phyloP scores from a whole-genome alignment of 2,329 filamentous ascomycete genomes.

The Biscogniauxia sp. region DNA sequence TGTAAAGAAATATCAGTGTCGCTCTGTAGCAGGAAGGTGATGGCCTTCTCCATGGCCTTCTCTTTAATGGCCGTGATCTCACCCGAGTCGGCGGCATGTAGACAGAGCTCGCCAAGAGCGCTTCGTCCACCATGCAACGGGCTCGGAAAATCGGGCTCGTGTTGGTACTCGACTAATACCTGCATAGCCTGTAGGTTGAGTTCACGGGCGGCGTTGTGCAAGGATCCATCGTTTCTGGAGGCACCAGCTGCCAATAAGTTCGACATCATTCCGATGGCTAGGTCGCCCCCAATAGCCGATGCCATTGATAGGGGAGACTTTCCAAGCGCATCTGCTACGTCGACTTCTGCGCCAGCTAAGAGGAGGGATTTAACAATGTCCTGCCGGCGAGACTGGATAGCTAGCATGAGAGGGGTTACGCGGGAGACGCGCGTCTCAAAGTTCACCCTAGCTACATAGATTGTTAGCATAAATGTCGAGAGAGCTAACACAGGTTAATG shows the following conservation, averaged over 20 bases:
- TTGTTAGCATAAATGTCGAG: slow-evolving; percentile 4
- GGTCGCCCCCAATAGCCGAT: slow-evolving; percentile 51
- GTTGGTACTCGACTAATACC: slow-evolving; percentile 56
- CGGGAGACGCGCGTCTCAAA: slow-evolving; percentile 51
- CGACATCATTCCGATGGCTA: slow-evolving; percentile 53
- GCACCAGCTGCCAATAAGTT: slow-evolving; percentile 55
- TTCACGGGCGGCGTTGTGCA: slow-evolving; percentile 62
- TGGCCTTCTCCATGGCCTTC: slow-evolving; percentile 55
- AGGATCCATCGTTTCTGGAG: slow-evolving; percentile 61
- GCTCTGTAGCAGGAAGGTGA: slow-evolving; percentile 54
- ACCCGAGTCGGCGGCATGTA: slow-evolving; percentile 49
- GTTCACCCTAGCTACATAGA: slow-evolving; percentile 51
- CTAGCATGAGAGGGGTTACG: slow-evolving; percentile 58
- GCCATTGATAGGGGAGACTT: slow-evolving; percentile 61
- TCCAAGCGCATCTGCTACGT: slow-evolving; percentile 54
- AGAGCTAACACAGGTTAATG: not conserved
- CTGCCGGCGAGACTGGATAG: slow-evolving; percentile 53
- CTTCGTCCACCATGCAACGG: slow-evolving; percentile 60
- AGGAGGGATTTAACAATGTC: slow-evolving; percentile 58
- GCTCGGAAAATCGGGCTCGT: slow-evolving; percentile 65
- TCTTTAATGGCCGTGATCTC: slow-evolving; percentile 46
- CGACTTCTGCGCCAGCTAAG: slow-evolving; percentile 57
- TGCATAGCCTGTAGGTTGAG: slow-evolving; percentile 56
- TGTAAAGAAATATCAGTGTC: slow-evolving; percentile 56
- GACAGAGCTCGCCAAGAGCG: slow-evolving; percentile 62